Evolutionary conservation across 352 stramenopile genomes (phyloP).

Genomic region (Globisporangium paroecandrum): DNA sequence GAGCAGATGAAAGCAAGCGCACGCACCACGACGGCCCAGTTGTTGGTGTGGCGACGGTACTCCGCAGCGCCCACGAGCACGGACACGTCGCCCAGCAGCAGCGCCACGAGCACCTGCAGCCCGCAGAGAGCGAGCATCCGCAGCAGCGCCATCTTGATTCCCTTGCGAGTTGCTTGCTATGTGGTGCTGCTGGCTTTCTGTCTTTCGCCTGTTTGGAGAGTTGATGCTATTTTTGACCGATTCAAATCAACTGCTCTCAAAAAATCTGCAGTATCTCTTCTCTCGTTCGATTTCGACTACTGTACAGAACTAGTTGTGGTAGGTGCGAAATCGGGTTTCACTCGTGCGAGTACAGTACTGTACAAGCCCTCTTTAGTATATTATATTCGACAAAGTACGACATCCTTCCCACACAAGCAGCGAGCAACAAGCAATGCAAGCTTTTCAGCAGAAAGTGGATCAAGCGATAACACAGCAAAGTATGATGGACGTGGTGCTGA

Average conservation of each 20-base stretch:
- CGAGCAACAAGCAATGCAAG: neutral
- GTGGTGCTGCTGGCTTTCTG: neutral
- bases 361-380: neutral
- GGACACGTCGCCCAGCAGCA: constrained; percentile 22
- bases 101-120: constrained; percentile 22
- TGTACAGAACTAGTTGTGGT: neutral
- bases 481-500: constrained; percentile 25
- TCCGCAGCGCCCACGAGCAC: constrained; percentile 16
- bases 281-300: neutral
- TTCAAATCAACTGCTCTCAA: neutral
- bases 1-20: neutral
- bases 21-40: constrained; percentile 83
- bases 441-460: neutral
- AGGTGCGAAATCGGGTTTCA: neutral
- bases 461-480: neutral
- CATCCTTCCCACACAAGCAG: neutral
- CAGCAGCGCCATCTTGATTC: constrained; percentile 4
- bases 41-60: constrained; percentile 81
- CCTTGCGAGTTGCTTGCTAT: neutral
- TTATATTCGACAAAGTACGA: constrained; percentile 1
- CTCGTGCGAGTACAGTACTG: neutral
- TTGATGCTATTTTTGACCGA: neutral
- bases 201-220: neutral
- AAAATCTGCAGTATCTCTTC: neutral
- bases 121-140: constrained; percentile 9